A percentile compares a stretch with the other conserved stretches of the same genome.
Conservation (phyloP, 2,329 filamentous ascomycete genomes). For the Ampelomyces quisqualis region DNA sequence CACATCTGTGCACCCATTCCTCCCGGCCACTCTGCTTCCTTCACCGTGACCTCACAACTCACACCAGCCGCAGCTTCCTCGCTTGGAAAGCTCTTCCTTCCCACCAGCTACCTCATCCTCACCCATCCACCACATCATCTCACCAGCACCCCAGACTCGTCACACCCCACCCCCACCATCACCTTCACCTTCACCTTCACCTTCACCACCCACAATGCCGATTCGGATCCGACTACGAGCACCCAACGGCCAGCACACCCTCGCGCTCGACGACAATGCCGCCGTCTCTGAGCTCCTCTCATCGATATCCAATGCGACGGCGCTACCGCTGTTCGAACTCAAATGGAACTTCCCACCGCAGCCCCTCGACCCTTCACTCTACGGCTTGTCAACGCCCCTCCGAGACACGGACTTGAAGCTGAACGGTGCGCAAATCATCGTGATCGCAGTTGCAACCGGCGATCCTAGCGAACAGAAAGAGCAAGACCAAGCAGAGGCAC, state of each 20-base stretch:
- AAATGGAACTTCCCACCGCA: slow-evolving; percentile 85
- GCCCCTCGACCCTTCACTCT: slow-evolving; percentile 61
- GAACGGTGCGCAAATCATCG: slow-evolving; percentile 69
- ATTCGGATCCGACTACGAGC: slow-evolving; percentile 78
- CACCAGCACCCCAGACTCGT: background rate
- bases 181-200: background rate
- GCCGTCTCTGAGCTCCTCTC: slow-evolving; percentile 63
- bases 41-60: slow-evolving; percentile 1
- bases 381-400: slow-evolving; percentile 53
- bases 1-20: background rate
- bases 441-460: slow-evolving; percentile 52
- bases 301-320: slow-evolving; percentile 64
- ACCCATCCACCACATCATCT: slow-evolving; percentile 3
- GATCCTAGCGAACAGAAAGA: slow-evolving; percentile 28
- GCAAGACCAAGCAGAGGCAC: slow-evolving; percentile 13
- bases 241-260: slow-evolving; percentile 69
- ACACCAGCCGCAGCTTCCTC: slow-evolving; percentile 2
- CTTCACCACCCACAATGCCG: slow-evolving; percentile 27
- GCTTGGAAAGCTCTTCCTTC: no score
- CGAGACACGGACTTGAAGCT: slow-evolving; percentile 61
- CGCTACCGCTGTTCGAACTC: slow-evolving; percentile 66
- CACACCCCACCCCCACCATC: slow-evolving; percentile 23
- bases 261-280: slow-evolving; percentile 68
- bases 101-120: no score
- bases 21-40: background rate